Conservation (phyloP, 352 stramenopile genomes). For the Phytophthora megakarya region DNA sequence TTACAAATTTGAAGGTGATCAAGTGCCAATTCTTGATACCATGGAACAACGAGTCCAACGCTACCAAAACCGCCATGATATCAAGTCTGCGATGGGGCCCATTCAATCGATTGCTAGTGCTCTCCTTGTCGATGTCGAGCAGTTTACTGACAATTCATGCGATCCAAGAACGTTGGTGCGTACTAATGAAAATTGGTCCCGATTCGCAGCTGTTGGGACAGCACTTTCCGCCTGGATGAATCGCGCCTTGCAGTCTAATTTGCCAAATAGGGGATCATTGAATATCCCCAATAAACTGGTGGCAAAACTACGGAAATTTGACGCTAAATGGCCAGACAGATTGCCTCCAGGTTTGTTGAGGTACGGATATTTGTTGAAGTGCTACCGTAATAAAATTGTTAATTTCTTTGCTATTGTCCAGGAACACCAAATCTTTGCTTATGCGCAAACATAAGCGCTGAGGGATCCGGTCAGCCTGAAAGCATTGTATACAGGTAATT, state of each 20-base stretch:
- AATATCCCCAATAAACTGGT: slow-evolving; percentile 1
- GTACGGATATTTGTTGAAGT: neutral
- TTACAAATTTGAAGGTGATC: neutral
- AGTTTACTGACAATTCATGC: neutral
- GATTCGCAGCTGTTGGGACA: slow-evolving; percentile 4
- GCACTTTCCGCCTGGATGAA: slow-evolving; percentile 5
- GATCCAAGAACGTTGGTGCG: slow-evolving; percentile 3
- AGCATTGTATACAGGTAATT: neutral
- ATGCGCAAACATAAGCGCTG: neutral
- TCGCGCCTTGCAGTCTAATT: neutral
- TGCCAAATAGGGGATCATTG: neutral
- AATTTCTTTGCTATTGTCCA: neutral
- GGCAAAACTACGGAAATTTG: neutral
- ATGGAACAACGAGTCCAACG: slow-evolving; percentile 13
- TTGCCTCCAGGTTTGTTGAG: slow-evolving; percentile 14
- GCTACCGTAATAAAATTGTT: neutral
- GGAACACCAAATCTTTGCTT: slow-evolving; percentile 6
- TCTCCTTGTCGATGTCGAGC: slow-evolving; percentile 10
- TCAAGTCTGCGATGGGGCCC: neutral
- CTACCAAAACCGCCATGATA: neutral
- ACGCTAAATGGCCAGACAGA: slow-evolving; percentile 6
- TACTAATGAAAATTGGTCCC: slow-evolving; percentile 10
- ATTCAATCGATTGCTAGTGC: slow-evolving; percentile 21
- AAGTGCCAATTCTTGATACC: neutral
- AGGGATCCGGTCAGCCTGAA: neutral